phyloP scores from a whole-genome alignment of 2,329 filamentous ascomycete species.

The Thelonectria discophora region DNA sequence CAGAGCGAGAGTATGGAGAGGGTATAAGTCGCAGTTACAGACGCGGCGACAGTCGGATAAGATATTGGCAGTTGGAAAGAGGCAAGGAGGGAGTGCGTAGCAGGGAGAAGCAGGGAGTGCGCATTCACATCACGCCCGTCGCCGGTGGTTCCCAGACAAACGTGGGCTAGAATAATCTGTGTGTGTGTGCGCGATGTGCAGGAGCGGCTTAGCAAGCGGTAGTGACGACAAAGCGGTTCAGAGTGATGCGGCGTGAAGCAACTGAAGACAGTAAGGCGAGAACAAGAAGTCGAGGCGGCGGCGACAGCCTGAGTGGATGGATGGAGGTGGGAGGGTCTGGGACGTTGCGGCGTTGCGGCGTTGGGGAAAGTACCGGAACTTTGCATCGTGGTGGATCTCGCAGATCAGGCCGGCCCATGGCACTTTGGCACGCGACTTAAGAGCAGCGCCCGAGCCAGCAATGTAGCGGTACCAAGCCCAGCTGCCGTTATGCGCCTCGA shows the following conservation, averaged over 20 bases:
- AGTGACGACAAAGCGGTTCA: not conserved
- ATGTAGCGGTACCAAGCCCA: slow-evolving; percentile 28
- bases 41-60: slow-evolving; percentile 2
- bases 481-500: slow-evolving; percentile 11
- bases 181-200: not conserved
- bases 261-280: not conserved
- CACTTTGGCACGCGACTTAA: slow-evolving; percentile 12
- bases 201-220: slow-evolving; percentile 7
- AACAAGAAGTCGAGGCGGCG: slow-evolving; percentile 16
- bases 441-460: slow-evolving; percentile 28
- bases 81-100: slow-evolving; percentile 4
- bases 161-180: slow-evolving; percentile 9
- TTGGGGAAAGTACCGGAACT: slow-evolving; percentile 19
- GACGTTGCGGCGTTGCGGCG: slow-evolving; percentile 17
- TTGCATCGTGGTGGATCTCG: not conserved
- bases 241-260: slow-evolving; percentile 3
- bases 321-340: not conserved
- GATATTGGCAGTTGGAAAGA: not conserved
- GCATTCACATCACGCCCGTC: slow-evolving; percentile 26
- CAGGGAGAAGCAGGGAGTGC: slow-evolving; percentile 17
- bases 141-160: slow-evolving; percentile 9
- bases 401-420: not conserved
- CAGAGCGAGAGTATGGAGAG: not conserved
- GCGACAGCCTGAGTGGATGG: slow-evolving; percentile 2
- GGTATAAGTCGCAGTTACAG: slow-evolving; percentile 1